Evolutionary conservation across 2,329 filamentous ascomycete species (phyloP).

Genomic region (Lasiodiplodia hormozganensis): DNA sequence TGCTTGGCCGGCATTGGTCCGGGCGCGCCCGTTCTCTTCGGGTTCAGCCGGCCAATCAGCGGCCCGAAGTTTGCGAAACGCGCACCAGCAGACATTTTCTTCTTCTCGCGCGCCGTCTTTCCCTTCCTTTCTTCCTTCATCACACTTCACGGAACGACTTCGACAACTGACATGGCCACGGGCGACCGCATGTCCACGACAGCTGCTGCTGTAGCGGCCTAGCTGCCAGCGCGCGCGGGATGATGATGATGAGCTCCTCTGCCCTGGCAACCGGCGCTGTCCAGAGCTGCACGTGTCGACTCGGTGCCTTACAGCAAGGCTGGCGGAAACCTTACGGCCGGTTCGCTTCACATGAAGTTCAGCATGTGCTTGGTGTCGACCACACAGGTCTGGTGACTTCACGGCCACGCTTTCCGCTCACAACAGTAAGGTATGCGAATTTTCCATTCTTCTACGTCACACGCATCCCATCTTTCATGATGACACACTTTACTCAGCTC

Average conservation of each 20-base stretch:
- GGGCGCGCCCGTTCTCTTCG: constrained; percentile 10
- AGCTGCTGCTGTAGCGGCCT: background rate
- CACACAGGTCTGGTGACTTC: background rate
- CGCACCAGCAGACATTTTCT: background rate
- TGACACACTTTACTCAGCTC: constrained; percentile 30
- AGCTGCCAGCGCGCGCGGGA: background rate
- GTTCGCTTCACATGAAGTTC: background rate
- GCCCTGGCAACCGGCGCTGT: background rate
- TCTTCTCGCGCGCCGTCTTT: background rate
- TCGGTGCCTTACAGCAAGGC: background rate
- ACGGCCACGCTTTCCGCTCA: background rate
- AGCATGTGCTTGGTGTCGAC: background rate
- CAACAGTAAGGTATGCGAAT: constrained; percentile 13
- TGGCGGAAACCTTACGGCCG: background rate
- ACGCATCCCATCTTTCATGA: constrained; percentile 19
- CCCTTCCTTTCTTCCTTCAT: background rate
- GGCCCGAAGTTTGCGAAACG: constrained; percentile 24
- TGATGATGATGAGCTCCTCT: background rate
- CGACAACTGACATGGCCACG: background rate
- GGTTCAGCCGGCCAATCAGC: constrained; percentile 27
- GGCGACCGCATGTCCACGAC: background rate
- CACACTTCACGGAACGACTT: background rate
- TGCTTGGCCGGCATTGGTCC: background rate
- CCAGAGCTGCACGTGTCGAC: constrained; percentile 11
- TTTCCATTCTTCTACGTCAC: background rate